Evolutionary conservation across 1,139 yeast species (phyloP), one percentile per base, ranked within the genome.

Genomic region (Torulaspora pretoriensis): DNA sequence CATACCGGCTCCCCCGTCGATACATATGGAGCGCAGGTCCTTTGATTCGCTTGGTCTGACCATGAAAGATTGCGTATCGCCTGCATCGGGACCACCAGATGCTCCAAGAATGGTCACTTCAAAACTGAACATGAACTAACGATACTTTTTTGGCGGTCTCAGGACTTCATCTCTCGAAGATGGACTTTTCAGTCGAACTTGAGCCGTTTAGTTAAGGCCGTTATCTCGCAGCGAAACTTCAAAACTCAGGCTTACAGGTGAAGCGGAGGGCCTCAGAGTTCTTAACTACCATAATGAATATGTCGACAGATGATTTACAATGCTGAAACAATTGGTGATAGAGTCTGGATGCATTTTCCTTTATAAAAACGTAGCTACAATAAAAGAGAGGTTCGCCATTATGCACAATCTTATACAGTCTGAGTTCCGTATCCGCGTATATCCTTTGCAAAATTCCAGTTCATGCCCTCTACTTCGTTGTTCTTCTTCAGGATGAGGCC

Each of bases 381-480:
- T 32, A 32, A n/a, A 24, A 10, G 28, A 8, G 28, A 29, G 13
- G 8, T 12, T 6, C 17, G 19, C 32, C 14, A 29, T 17, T 9
- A 13, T 12, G 28, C 28, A 12, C 28, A 26, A 2, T 5, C 13
- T 48, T 55, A 71, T 35, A 70, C 70, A 43, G 65, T 66, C 58
- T 75, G 80, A 50, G 87, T 82, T 49, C 97, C 97, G 65, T 92
- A 92, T 46, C 98, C 98, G 55, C 76, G 77, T 60, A 92, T 86
- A 59, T 82, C 83, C 63, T 79, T 76, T 13, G 98, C 98, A 71
- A 90, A 90, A 53, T 78, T 78, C 99, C 99, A 94, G 57, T 81
- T 81, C 82, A 86, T 90, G 58, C 78, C 59, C 40, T 67, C 77
- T 60, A 80, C 82, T 52, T 84, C 79, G 54, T 84, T 72, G 52